Conservation (phyloP, 2,329 filamentous ascomycete species). For the Arachnopeziza araneosa region DNA sequence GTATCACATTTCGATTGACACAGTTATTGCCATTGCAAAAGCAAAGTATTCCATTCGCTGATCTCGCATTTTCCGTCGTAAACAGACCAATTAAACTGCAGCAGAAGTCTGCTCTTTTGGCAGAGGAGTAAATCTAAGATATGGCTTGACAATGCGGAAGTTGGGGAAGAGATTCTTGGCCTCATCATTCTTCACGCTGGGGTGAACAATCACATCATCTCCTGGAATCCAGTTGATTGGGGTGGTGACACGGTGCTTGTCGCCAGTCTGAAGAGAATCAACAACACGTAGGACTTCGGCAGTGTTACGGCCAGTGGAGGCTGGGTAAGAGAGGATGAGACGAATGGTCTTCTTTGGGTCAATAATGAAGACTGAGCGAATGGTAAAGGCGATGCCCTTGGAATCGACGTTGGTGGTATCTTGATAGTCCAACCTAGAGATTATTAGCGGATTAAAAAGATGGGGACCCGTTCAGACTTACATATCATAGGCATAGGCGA, state of each 20-base stretch:
- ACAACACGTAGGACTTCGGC: conserved; percentile 73
- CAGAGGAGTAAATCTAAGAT: conserved; percentile 67
- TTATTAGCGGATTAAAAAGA: conserved; percentile 5
- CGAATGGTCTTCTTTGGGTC: conserved; percentile 92
- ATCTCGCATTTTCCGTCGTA: background rate
- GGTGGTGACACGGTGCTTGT: conserved; percentile 82
- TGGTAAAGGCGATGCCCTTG: conserved; percentile 86
- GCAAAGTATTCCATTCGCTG: background rate
- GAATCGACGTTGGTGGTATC: conserved; percentile 75
- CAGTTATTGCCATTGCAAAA: background rate
- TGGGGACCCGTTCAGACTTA: conserved; percentile 33
- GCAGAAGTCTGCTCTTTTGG: conserved; percentile 45
- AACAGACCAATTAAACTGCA: conserved; percentile 13
- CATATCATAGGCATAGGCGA: conserved; percentile 76
- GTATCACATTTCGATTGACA: background rate
- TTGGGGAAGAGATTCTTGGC: conserved; percentile 85
- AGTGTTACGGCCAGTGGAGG: conserved; percentile 77
- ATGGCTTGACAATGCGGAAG: conserved; percentile 62
- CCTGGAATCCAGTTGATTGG: conserved; percentile 88
- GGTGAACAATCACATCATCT: conserved; percentile 89
- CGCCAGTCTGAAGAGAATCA: conserved; percentile 75
- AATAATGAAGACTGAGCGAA: conserved; percentile 91
- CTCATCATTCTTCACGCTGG: conserved; percentile 74
- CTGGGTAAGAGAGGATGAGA: conserved; percentile 87
- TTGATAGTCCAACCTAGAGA: conserved; percentile 66